Base-by-base conservation (phyloP, 768 basidiomycete genomes). In the Phaeolepiota aurea region DNA sequence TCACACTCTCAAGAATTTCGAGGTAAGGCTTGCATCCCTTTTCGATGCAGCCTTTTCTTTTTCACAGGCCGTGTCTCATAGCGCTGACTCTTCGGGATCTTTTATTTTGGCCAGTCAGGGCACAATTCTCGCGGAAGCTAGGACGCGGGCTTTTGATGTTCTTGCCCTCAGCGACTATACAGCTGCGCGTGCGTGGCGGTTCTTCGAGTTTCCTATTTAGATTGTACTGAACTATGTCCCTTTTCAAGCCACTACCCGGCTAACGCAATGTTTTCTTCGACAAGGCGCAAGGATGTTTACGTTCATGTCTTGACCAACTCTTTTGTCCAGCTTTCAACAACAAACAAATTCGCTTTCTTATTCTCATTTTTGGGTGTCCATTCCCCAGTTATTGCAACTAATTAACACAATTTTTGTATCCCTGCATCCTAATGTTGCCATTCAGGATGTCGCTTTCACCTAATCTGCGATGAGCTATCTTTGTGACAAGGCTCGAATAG, bases 121-220 rank as follows among this genome's bases (percentile, higher is more conserved):
- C 13, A 71, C 70, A 2, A 64, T 76, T 18, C 73, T 96, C 18
- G 83, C 87, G 32, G 71, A 79, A 48, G 72, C 79, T n/a, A 69
- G 72, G 31, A 89, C 91, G 18, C 66, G 73, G 36, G 56, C 79
- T 2, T 93, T 96, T 60, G 84, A 90, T 38, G 88, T 91, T 41
- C 68, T 86, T 21, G 66, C 81, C 13, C 74, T 82, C 52, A 64
- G 71, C 43, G 71, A 79, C 51, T 96, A 94, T 61, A 68, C 75
- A 45, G 88, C 87, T 38, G 82, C 81, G 45, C 74, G 91, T 92
- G 61, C 62, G 87, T 61, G 38, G 46, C 50, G 53, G 40, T 43
- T 14, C 28, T 45, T 37, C 43, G n/a, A n/a, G n/a, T n/a, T n/a
- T n/a, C 25, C 7, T n/a, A 28, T 7, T 28, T 28, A n/a, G 25